A percentile compares a stretch with the other conserved stretches of the same genome.
Conservation (phyloP, 371 early-diverging fungal genomes). For the Syncephalis fuscata region DNA sequence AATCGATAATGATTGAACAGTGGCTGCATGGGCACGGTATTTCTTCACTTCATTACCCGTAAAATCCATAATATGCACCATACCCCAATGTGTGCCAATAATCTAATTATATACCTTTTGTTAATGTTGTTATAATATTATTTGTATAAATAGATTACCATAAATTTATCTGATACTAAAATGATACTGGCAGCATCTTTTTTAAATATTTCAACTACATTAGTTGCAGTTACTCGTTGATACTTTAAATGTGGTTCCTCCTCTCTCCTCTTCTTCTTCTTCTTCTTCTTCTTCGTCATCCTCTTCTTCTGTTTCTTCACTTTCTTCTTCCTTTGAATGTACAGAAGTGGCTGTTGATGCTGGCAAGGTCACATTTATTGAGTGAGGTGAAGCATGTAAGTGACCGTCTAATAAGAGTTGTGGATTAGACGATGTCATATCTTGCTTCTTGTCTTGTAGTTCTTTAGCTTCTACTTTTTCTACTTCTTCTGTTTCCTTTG, state of each 20-base stretch:
- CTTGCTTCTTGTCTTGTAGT: too few species aligned
- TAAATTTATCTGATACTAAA: slow-evolving; percentile 61
- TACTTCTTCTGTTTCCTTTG: too few species aligned
- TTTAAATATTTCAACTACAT: slow-evolving; percentile 52
- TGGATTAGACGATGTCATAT: too few species aligned
- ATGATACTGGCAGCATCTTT: slow-evolving; percentile 74
- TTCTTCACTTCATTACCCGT: slow-evolving; percentile 75
- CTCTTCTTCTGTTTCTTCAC: slow-evolving; percentile 22
- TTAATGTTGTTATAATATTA: neutral
- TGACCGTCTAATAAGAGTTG: too few species aligned
- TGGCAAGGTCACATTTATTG: too few species aligned
- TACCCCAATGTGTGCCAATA: slow-evolving; percentile 91
- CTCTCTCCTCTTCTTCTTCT: slow-evolving; percentile 25
- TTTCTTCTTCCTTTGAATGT: slow-evolving; percentile 8
- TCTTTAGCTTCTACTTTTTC: too few species aligned
- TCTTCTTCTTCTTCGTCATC: slow-evolving; percentile 21
- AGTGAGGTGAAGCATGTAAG: too few species aligned
- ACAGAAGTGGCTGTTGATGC: too few species aligned
- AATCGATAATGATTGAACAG: slow-evolving; percentile 72
- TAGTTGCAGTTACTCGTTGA: slow-evolving; percentile 52
- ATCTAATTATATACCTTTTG: slow-evolving; percentile 24
- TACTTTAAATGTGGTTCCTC: slow-evolving; percentile 77
- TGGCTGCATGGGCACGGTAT: slow-evolving; percentile 57
- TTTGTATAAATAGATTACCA: slow-evolving; percentile 26
- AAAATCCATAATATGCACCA: slow-evolving; percentile 78